Evolutionary conservation across 139 green algal genomes (phyloP), one percentile per base, ranked within the genome.

Genomic region (Pseudopediastrum boryanum): DNA sequence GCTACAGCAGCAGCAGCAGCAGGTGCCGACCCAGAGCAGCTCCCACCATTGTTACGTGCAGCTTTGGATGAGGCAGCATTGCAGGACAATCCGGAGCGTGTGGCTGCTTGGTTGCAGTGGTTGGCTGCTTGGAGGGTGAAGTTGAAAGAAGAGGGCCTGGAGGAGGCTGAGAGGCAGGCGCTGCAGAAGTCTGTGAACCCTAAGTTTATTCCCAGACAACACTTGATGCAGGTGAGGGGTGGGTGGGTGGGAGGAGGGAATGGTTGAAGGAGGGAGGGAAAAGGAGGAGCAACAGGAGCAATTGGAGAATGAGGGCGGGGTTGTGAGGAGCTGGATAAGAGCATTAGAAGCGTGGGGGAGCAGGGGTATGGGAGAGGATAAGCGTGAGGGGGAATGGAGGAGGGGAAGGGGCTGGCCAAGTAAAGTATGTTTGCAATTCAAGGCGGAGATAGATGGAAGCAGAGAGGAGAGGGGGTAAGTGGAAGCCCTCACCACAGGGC

Each of bases 151-250:
- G 85, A 93, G 36, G 90, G 88, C 0, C 21, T 81, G 75, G 19
- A 66, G 1, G 84, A 92, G 4, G 79, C 61, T 2, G 66, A 86
- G 50, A 80, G 91, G 7, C 48, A 52, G 52, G 77, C 75, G 33
- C 54, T 74, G 38, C 91, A 96, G 84, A 72, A 88, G 16, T 33
- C 29, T 1, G 85, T 71, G 41, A 95, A 93, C 84, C 94, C 94
- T 4, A 90, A 89, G 54, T 93, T 95, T 80, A 81, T 98, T 19
- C 88, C 93, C 0, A 83, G 94, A 1, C 95, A 98, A 82, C 92
- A 97, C 85, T 81, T 97, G 48, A 78, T 97, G 79, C 85, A 92
- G 78, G 78, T 82, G 38, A 41, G 59, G n/a, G 7, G 2, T 65
- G 9, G 23, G 36, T 67, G 38, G 12, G 12, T 44, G 27, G 9